phyloP scores from a whole-genome alignment of 106 monocot species.

The Narthecium ossifragum region DNA sequence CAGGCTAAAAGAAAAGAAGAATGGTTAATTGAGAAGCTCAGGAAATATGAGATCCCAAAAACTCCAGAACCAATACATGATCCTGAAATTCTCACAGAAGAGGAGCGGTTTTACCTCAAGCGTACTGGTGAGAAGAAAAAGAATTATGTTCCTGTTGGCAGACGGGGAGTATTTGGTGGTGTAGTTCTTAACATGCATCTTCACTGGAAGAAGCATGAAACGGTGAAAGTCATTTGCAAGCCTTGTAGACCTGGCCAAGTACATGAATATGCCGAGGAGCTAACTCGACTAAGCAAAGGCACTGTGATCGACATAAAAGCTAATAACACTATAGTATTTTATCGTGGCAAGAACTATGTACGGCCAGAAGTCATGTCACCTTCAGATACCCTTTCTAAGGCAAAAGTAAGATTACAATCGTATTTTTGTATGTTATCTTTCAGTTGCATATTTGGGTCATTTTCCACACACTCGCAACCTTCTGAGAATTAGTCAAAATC shows the following conservation, averaged over 20 bases:
- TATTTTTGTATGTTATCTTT: too few species aligned
- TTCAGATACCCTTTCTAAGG: slow-evolving; percentile 72
- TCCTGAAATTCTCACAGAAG: slow-evolving; percentile 79
- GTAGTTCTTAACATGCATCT: slow-evolving; percentile 96
- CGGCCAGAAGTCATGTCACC: slow-evolving; percentile 75
- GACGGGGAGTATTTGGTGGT: slow-evolving; percentile 85
- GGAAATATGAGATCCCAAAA: slow-evolving; percentile 66
- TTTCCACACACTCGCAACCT: too few species aligned
- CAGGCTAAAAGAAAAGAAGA: slow-evolving; percentile 97
- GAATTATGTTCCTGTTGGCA: slow-evolving; percentile 75
- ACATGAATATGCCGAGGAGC: slow-evolving; percentile 67
- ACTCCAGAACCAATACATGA: slow-evolving; percentile 44
- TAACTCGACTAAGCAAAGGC: slow-evolving; percentile 78
- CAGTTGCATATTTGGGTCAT: too few species aligned
- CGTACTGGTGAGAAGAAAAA: slow-evolving; percentile 88
- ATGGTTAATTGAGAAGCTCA: slow-evolving; percentile 82
- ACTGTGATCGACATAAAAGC: slow-evolving; percentile 59
- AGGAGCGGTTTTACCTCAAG: slow-evolving; percentile 78
- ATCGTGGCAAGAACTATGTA: slow-evolving; percentile 87
- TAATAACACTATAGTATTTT: slow-evolving; percentile 70
- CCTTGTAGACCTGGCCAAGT: slow-evolving; percentile 85
- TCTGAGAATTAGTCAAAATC: too few species aligned
- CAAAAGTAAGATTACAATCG: too few species aligned
- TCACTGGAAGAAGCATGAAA: slow-evolving; percentile 97
- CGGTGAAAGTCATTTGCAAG: slow-evolving; percentile 79